A percentile compares a stretch with the other conserved stretches of the same genome.
These are phyloP conservation scores for Neurospora sp. DNA, from an alignment of 495 filamentous ascomycete genomes.

Conservation along the genomic window DNA sequence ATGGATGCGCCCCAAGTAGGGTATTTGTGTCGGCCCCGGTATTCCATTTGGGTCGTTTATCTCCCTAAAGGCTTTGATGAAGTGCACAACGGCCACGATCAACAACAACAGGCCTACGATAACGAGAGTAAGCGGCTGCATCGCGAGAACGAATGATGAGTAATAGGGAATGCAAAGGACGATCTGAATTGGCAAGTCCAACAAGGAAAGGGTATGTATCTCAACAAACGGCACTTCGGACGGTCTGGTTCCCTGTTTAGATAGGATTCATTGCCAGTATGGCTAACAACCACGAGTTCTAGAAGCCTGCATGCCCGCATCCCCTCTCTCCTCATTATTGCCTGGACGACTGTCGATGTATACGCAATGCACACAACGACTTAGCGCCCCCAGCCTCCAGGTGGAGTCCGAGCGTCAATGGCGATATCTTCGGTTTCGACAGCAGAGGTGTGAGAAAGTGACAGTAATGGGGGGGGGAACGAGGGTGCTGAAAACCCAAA, in stretches of 20 bases:
- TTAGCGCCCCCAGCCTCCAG: background rate
- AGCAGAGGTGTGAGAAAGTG: background rate
- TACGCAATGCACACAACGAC: background rate
- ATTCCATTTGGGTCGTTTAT: slow-evolving; percentile 23
- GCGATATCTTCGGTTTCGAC: background rate
- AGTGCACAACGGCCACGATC: slow-evolving; percentile 15
- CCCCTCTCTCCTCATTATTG: background rate
- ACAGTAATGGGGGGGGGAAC: background rate
- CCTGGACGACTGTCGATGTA: background rate
- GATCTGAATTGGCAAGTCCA: background rate
- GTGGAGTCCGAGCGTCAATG: background rate
- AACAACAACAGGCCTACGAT: slow-evolving; percentile 15
- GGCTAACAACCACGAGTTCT: background rate
- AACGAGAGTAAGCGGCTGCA: background rate
- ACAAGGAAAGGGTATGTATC: background rate
- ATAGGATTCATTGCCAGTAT: background rate
- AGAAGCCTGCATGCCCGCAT: background rate
- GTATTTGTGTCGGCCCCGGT: slow-evolving; percentile 30
- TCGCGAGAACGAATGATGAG: background rate
- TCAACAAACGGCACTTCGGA: background rate
- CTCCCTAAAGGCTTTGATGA: slow-evolving; percentile 20
- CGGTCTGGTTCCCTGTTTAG: background rate
- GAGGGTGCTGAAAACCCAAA: background rate
- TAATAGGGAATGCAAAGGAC: background rate
- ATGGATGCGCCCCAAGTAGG: slow-evolving; percentile 35